Percentiles rank a stretch among this genome's conserved stretches.
These are phyloP conservation scores for Aphanomyces invadans DNA, from an alignment of 352 stramenopile species.

Conservation along the genomic window DNA sequence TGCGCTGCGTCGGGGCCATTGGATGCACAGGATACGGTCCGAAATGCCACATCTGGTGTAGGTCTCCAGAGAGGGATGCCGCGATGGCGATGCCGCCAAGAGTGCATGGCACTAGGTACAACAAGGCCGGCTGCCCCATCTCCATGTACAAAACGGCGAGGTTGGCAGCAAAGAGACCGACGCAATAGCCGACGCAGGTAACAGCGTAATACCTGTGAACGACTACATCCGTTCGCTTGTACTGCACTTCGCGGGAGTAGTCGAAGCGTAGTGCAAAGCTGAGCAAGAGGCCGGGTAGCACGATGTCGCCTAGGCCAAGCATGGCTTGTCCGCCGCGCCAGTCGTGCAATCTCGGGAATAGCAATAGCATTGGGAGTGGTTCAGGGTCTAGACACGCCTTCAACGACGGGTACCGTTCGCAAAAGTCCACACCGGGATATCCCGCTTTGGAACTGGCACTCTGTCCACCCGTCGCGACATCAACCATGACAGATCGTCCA, in stretches of 20 bases:
- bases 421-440: conserved; percentile 37
- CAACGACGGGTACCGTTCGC: conserved; percentile 64
- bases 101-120: conserved; percentile 94
- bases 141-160: conserved; percentile 87
- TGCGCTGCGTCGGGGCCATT: conserved; percentile 1
- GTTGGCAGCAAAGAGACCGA: conserved; percentile 92
- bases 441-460: conserved; percentile 38
- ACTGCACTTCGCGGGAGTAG: conserved; percentile 42
- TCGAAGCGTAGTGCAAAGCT: conserved; percentile 93
- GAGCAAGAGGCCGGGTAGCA: conserved; percentile 91
- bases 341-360: conserved; percentile 89
- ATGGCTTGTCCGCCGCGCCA: conserved; percentile 88
- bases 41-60: conserved; percentile 22
- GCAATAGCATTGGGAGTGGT: conserved; percentile 91
- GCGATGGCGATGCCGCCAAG: conserved; percentile 41
- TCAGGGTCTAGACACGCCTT: conserved; percentile 57
- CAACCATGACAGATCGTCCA: conserved; percentile 91
- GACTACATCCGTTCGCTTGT: not conserved
- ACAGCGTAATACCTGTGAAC: conserved; percentile 61
- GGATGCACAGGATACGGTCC: conserved; percentile 15
- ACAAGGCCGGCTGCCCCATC: conserved; percentile 90
- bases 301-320: conserved; percentile 95
- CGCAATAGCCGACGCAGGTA: conserved; percentile 89
- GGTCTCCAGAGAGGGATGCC: not conserved
- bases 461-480: conserved; percentile 83